These are phyloP conservation scores for Microdochium bolleyi DNA, from an alignment of 2,329 filamentous ascomycete species.

Conservation along the genomic window DNA sequence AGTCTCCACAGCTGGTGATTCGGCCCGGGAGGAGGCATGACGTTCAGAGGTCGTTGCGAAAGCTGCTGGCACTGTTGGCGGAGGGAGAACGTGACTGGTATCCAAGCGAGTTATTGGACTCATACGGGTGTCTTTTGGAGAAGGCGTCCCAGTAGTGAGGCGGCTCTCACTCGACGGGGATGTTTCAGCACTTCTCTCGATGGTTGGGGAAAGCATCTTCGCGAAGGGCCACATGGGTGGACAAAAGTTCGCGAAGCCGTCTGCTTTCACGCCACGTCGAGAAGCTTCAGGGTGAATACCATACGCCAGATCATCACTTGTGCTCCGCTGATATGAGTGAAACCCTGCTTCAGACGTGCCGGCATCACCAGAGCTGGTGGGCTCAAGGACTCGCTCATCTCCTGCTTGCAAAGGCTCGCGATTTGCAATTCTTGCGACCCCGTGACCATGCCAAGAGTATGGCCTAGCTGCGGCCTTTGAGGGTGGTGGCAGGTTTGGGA, in stretches of 20 bases:
- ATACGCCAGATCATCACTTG: too few relatives aligned
- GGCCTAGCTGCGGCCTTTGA: background rate
- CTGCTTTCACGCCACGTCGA: too few relatives aligned
- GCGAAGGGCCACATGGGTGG: background rate
- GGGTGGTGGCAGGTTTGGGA: background rate
- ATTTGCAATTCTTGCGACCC: background rate
- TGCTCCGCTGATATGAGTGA: too few relatives aligned
- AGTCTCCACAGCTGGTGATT: too few relatives aligned
- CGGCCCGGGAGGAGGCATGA: too few relatives aligned
- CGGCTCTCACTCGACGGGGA: constrained; percentile 3
- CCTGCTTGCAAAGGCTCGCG: background rate
- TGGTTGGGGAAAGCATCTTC: background rate
- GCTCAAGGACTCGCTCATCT: background rate
- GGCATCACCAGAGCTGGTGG: background rate
- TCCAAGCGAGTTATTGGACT: background rate
- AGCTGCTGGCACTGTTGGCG: too few relatives aligned
- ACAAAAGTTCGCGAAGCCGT: background rate
- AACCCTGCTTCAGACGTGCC: too few relatives aligned
- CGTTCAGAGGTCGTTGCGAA: too few relatives aligned
- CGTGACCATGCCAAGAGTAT: background rate
- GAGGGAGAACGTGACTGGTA: background rate
- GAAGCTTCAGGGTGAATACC: too few relatives aligned
- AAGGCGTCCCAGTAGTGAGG: background rate
- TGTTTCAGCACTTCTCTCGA: background rate
- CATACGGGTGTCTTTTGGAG: background rate